Percentiles rank a stretch among this genome's conserved stretches.
These are phyloP conservation scores for Geranomyces variabilis DNA, from an alignment of 192 early-diverging fungal species.

Conservation along the genomic window DNA sequence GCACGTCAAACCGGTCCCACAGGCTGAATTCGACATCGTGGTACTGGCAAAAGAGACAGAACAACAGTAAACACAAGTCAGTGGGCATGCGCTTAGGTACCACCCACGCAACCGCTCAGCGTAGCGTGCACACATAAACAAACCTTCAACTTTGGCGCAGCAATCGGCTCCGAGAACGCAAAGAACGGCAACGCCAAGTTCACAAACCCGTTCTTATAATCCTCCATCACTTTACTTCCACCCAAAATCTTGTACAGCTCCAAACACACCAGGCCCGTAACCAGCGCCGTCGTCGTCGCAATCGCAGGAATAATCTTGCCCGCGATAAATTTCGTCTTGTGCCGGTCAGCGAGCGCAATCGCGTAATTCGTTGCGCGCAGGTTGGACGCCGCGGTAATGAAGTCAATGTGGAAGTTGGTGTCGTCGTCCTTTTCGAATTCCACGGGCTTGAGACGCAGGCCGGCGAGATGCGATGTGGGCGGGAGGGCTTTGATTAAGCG, in stretches of 20 bases:
- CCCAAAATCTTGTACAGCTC: slow-evolving; percentile 96
- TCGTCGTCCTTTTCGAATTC: slow-evolving; percentile 99
- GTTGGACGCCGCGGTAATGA: slow-evolving; percentile 97
- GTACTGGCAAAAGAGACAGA: slow-evolving; percentile 54
- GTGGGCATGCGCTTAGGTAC: no score
- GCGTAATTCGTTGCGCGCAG: slow-evolving; percentile 85
- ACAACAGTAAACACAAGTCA: background rate
- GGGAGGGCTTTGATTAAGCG: slow-evolving; percentile 72
- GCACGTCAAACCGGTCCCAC: slow-evolving; percentile 94
- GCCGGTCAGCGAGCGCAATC: slow-evolving; percentile 83
- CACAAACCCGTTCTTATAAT: slow-evolving; percentile 99
- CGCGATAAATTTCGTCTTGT: slow-evolving; percentile 93
- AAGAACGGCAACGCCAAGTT: slow-evolving; percentile 98
- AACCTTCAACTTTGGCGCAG: slow-evolving; percentile 76
- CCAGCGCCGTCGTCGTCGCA: slow-evolving; percentile 94
- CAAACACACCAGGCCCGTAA: slow-evolving; percentile 95
- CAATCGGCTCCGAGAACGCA: slow-evolving; percentile 98
- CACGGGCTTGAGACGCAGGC: slow-evolving; percentile 82
- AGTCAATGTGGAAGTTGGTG: slow-evolving; percentile 99
- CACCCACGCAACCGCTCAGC: slow-evolving; percentile 2
- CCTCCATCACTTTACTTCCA: slow-evolving; percentile 78
- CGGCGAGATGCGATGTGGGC: slow-evolving; percentile 75
- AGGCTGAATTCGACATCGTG: slow-evolving; percentile 83
- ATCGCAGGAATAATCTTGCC: slow-evolving; percentile 98
- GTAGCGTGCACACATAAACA: no score